Evolutionary conservation across 306 rosid species (phyloP), one percentile per base, ranked within the genome.

Genomic region (Sicyos edulis): DNA sequence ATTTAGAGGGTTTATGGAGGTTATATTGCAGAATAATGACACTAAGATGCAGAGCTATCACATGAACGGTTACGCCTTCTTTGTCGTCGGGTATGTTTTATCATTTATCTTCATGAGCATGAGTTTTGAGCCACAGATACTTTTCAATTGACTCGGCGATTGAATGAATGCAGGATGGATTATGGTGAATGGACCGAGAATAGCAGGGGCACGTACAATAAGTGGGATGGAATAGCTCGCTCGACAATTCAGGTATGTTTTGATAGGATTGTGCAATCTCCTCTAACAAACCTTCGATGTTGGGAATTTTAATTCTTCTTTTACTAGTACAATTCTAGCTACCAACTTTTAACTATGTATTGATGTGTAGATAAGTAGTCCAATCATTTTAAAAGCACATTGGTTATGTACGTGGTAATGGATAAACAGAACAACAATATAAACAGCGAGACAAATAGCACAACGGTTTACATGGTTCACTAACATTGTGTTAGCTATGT

Each of bases 151-250:
- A 52, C 34, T 71, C 32, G 4, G 29, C 42, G 75, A 80, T 79
- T 61, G 61, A 66, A 54, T 75, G 76, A 37, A 59, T 81, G 78
- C 83, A 92, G 98, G 85, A 92, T 92, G 98, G 98, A 92, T 81
- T 92, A 77, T 21, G 98, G 96, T 24, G 98, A 92, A 60, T 92
- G 98, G 98, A 78, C 93, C 9, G 90, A 92, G 50, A 90, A 90
- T 77, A 92, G 98, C 85, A 83, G 96, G 75, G 98, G 98, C 54
- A 92, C 98, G 16, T 92, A 92, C 70, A 92, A 92, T 61, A 92
- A 92, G 77, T 92, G 98, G 98, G 98, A 92, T 73, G 98, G 98
- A 87, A 92, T 92, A 72, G 98, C 98, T 81, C 90, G 96, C 55
- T 12, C 82, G 16, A 88, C 98, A 61, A 58, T 84, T 21, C 98